Evolutionary conservation across 2,329 filamentous ascomycete species (phyloP), one percentile per base, ranked within the genome.

Genomic region (Neonectria coccinea): DNA sequence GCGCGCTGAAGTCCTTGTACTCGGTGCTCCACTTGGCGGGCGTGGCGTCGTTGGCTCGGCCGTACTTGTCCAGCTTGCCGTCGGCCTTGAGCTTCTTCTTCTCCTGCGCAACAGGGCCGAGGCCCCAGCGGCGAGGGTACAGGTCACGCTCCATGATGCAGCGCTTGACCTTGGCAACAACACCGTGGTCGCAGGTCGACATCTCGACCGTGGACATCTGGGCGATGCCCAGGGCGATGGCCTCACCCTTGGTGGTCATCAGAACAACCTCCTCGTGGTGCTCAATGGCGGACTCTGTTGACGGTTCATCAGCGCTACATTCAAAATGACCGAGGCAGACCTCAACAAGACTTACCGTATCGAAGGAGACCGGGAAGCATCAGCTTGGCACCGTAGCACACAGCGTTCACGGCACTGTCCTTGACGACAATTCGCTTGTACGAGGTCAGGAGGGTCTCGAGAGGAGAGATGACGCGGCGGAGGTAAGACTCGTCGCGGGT

Each of bases 81-180:
- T 93, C 92, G 57, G 94, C 93, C 89, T 98, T 98, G 86, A 99
- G 90, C 89, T 98, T 97, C 92, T 99, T 99, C 90, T 99, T 99
- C 87, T 98, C 94, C 53, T 91, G 83, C 54, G 96, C 96, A 65
- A 95, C 91, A 57, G 96, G 95, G 67, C 96, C 96, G 77, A 98
- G 89, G 71, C 96, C 96, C 96, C 96, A 99, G 85, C 95, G 87
- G 79, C 94, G 89, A 69, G 96, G 96, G 87, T 99, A 99, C 64
- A 98, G 87, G 79, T 98, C 96, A 75, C 96, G 92, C 87, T 99
- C 96, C 96, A 99, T 99, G 81, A 99, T 99, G 82, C 94, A 97
- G 75, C 96, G 91, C 91, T 99, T 99, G 79, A 99, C 93, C 87
- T 97, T 98, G 74, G 96, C 96, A 64, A 98, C 95, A 64, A 97